Percentiles rank a stretch among this genome's conserved stretches.
Conservation (phyloP, 352 stramenopile genomes). For the Saprolegnia parasitica region DNA sequence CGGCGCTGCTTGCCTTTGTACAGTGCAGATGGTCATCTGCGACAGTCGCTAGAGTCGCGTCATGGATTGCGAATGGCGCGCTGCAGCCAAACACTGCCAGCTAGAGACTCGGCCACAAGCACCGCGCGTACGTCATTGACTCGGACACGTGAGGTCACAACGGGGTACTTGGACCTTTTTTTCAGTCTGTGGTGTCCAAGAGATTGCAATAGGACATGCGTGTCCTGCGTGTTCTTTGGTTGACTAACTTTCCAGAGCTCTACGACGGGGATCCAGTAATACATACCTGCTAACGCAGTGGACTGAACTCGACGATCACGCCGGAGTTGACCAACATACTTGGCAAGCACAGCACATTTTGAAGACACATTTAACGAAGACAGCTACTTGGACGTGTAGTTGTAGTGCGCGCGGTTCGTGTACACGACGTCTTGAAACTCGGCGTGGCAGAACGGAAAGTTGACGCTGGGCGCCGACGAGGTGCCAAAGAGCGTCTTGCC, state of each 20-base stretch:
- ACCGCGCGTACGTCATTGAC: not conserved
- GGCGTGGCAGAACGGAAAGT: conserved; percentile 11
- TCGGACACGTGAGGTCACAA: not conserved
- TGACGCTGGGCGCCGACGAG: not conserved
- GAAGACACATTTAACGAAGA: not conserved
- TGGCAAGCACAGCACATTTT: no score
- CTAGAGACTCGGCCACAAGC: not conserved
- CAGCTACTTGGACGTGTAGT: not conserved
- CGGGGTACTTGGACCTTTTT: no score
- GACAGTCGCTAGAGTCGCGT: not conserved
- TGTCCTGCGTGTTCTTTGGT: no score
- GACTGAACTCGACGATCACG: no score
- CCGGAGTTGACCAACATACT: no score
- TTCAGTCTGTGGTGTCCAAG: no score
- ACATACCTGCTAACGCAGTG: no score
- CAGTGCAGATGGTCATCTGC: not conserved
- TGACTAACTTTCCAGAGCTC: no score
- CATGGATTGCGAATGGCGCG: not conserved
- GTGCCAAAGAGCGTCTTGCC: conserved; percentile 14
- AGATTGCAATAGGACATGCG: no score
- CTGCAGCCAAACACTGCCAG: not conserved
- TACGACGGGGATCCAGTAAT: no score
- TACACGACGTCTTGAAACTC: conserved; percentile 9
- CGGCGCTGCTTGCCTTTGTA: not conserved
- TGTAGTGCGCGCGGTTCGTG: conserved; percentile 19